Conservation (phyloP, 768 basidiomycete genomes). For the Crassisporium funariophilum region DNA sequence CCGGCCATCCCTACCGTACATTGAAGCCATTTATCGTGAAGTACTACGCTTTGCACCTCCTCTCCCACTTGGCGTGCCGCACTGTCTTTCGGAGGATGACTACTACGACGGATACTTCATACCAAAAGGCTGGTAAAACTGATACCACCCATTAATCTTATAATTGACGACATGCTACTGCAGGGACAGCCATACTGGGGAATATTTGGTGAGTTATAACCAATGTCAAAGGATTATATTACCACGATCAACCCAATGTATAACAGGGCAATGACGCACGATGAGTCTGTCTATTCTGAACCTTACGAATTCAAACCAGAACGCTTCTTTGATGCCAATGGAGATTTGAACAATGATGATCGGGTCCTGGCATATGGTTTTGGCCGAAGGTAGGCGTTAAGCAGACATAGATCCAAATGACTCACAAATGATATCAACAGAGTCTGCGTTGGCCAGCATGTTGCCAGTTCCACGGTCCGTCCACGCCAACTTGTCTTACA, state of each 20-base stretch:
- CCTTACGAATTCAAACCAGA: slow-evolving; percentile 25
- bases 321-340: slow-evolving; percentile 14
- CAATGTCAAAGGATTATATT: neutral
- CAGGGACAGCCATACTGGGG: neutral
- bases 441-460: slow-evolving; percentile 17
- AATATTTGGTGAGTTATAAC: neutral
- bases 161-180: neutral
- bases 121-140: slow-evolving; percentile 15
- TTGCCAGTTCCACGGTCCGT: slow-evolving; percentile 13
- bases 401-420: neutral
- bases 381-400: slow-evolving; percentile 6
- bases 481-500: neutral
- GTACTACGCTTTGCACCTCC: slow-evolving; percentile 18
- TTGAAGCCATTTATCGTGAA: slow-evolving; percentile 23
- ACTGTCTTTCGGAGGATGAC: slow-evolving; percentile 26
- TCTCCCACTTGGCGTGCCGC: slow-evolving; percentile 19
- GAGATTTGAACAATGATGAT: slow-evolving; percentile 5
- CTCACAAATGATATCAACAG: neutral
- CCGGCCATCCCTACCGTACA: slow-evolving; percentile 27
- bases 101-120: slow-evolving; percentile 29
- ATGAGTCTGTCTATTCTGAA: slow-evolving; percentile 17
- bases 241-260: neutral
- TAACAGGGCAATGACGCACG: slow-evolving; percentile 19
- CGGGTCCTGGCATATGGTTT: slow-evolving; percentile 12
- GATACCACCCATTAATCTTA: slow-evolving; percentile 5